These are phyloP conservation scores for Thermothelomyces thermophilus DNA, from an alignment of 2,329 filamentous ascomycete species.

Conservation along the genomic window DNA sequence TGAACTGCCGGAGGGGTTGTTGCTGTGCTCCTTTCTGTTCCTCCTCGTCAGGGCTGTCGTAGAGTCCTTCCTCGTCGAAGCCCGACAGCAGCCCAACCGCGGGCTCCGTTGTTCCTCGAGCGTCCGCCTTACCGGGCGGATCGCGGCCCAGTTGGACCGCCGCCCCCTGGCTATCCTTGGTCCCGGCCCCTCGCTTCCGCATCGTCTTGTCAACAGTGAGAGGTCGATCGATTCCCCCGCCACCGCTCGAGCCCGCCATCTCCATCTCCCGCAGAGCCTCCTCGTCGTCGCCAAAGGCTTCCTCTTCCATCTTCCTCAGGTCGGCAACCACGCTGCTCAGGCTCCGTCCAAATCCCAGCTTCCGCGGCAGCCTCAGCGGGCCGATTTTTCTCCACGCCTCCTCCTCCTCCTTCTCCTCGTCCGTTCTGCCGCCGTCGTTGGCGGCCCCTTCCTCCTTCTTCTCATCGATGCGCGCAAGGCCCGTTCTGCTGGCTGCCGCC, in stretches of 20 bases:
- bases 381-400: conserved; percentile 29
- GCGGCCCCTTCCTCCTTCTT: conserved; percentile 45
- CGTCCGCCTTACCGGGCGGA: neutral
- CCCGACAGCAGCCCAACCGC: conserved; percentile 44
- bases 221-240: neutral
- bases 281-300: conserved; percentile 64
- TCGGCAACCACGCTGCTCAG: conserved; percentile 68
- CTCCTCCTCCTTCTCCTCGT: conserved; percentile 19
- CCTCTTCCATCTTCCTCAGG: conserved; percentile 63
- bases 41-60: conserved; percentile 51
- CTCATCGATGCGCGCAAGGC: conserved; percentile 21
- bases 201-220: neutral
- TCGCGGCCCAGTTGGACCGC: neutral
- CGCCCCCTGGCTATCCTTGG: neutral
- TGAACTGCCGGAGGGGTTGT: conserved; percentile 56
- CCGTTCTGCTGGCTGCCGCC: conserved; percentile 46
- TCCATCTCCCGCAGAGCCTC: conserved; percentile 63
- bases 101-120: neutral
- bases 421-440: neutral
- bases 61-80: conserved; percentile 56
- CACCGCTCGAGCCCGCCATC: conserved; percentile 20
- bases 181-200: conserved; percentile 7
- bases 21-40: conserved; percentile 26
- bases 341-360: conserved; percentile 45
- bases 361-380: conserved; percentile 50